These are phyloP conservation scores for Aspergillus cavernicola DNA, from an alignment of 495 filamentous ascomycete species.

Conservation along the genomic window DNA sequence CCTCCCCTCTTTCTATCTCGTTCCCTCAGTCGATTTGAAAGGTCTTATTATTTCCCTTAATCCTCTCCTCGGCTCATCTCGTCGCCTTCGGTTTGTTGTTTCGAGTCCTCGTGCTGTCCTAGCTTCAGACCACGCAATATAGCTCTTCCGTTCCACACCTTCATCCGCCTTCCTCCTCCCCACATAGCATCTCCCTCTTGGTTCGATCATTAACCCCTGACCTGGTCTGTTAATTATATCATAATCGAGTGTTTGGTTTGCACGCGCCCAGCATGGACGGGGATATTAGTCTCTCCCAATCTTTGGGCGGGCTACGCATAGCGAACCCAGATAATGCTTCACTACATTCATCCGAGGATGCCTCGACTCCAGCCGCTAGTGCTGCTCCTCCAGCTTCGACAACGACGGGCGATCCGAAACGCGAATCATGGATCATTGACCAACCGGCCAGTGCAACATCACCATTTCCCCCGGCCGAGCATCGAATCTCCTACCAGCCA, in stretches of 20 bases:
- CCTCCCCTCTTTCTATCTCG: slow-evolving; percentile 8
- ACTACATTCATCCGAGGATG: slow-evolving; percentile 50
- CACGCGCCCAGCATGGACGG: slow-evolving; percentile 65
- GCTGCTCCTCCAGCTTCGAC: slow-evolving; percentile 24
- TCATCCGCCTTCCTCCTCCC: slow-evolving; percentile 13
- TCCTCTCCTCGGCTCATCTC: slow-evolving; percentile 3
- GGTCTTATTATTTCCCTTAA: slow-evolving; percentile 7
- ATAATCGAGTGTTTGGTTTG: neutral
- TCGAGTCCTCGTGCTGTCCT: slow-evolving; percentile 7
- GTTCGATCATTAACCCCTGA: slow-evolving; percentile 5
- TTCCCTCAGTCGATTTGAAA: slow-evolving; percentile 12
- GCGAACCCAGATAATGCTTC: slow-evolving; percentile 91
- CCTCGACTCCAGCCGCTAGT: slow-evolving; percentile 19
- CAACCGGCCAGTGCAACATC: slow-evolving; percentile 18
- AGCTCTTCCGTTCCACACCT: slow-evolving; percentile 12
- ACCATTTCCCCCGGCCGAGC: slow-evolving; percentile 16
- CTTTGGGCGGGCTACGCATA: slow-evolving; percentile 91
- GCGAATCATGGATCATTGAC: slow-evolving; percentile 19
- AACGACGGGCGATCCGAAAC: slow-evolving; percentile 15
- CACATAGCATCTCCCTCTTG: slow-evolving; percentile 7
- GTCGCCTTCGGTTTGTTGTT: neutral
- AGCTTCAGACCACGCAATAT: slow-evolving; percentile 12
- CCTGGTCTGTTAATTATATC: neutral
- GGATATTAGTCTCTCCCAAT: slow-evolving; percentile 88
- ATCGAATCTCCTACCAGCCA: slow-evolving; percentile 27